Conservation (phyloP, 768 basidiomycete species). For the Macrolepiota fuliginosa region DNA sequence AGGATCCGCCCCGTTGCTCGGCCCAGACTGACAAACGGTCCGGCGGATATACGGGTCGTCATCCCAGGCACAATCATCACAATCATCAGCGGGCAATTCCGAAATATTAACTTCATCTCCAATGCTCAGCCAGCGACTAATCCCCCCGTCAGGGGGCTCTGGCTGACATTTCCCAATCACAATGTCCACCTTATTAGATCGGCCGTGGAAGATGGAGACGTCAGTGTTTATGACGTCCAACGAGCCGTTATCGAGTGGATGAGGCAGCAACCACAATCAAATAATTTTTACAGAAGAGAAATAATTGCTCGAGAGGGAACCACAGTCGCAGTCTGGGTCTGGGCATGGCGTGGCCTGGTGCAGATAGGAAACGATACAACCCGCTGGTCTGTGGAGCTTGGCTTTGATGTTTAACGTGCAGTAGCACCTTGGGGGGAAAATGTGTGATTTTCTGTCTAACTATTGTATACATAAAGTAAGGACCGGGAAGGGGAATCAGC, state of each 20-base stretch:
- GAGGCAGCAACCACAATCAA: not conserved
- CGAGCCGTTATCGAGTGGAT: not conserved
- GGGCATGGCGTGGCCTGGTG: not conserved
- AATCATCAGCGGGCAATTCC: not conserved
- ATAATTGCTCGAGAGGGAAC: not conserved
- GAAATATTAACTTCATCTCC: not conserved
- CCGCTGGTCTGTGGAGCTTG: not conserved
- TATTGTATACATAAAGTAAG: not conserved
- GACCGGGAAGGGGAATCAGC: no score
- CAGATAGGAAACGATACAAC: not conserved
- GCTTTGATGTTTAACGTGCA: not conserved
- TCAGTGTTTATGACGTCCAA: not conserved
- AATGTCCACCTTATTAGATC: not conserved
- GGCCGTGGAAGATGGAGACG: not conserved
- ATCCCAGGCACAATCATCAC: not conserved
- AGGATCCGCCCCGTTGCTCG: not conserved
- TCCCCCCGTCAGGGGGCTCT: not conserved
- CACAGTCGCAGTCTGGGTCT: not conserved
- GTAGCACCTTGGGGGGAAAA: not conserved
- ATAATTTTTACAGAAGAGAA: not conserved
- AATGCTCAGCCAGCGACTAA: not conserved
- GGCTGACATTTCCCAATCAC: not conserved
- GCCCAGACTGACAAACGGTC: not conserved
- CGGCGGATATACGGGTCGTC: not conserved
- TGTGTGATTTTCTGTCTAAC: not conserved